Percentiles rank a stretch among this genome's conserved stretches.
Conservation (phyloP, 129 eudicot species). For the Glebionis coronaria region DNA sequence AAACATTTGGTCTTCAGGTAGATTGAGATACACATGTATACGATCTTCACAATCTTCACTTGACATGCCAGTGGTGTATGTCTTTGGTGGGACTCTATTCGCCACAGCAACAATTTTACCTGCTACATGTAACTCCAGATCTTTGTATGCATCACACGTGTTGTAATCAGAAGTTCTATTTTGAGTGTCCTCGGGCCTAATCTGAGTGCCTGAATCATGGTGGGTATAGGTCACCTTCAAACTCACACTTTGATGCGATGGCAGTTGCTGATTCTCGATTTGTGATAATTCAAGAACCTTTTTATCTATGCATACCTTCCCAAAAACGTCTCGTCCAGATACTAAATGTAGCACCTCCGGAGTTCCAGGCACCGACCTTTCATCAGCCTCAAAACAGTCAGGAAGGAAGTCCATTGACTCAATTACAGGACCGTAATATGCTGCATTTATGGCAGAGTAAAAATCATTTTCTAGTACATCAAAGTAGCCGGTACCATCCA, state of each 20-base stretch:
- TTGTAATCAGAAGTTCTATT: background rate
- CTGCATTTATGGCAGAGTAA: slow-evolving; percentile 79
- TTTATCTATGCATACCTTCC: slow-evolving; percentile 66
- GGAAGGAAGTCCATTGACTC: slow-evolving; percentile 80
- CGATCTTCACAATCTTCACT: slow-evolving; percentile 54
- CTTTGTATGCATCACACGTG: slow-evolving; percentile 67
- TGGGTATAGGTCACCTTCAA: slow-evolving; percentile 21
- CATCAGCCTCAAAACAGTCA: slow-evolving; percentile 91
- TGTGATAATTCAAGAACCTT: slow-evolving; percentile 55
- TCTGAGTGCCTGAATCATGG: slow-evolving; percentile 19
- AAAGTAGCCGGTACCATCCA: slow-evolving; percentile 71
- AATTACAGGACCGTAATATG: slow-evolving; percentile 82
- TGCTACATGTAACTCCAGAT: slow-evolving; percentile 72
- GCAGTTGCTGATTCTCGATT: slow-evolving; percentile 28
- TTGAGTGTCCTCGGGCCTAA: no score
- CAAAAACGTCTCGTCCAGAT: slow-evolving; percentile 84
- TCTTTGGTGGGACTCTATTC: slow-evolving; percentile 57
- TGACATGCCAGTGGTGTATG: slow-evolving; percentile 12
- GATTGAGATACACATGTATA: slow-evolving; percentile 63
- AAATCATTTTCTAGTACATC: slow-evolving; percentile 72
- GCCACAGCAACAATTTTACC: slow-evolving; percentile 87
- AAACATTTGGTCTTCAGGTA: slow-evolving; percentile 31
- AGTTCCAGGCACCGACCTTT: slow-evolving; percentile 62
- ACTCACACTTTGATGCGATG: slow-evolving; percentile 27
- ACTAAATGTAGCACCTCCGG: slow-evolving; percentile 86